phyloP scores from a whole-genome alignment of 805 yeast genomes.

The Kuraishia piskuri region DNA sequence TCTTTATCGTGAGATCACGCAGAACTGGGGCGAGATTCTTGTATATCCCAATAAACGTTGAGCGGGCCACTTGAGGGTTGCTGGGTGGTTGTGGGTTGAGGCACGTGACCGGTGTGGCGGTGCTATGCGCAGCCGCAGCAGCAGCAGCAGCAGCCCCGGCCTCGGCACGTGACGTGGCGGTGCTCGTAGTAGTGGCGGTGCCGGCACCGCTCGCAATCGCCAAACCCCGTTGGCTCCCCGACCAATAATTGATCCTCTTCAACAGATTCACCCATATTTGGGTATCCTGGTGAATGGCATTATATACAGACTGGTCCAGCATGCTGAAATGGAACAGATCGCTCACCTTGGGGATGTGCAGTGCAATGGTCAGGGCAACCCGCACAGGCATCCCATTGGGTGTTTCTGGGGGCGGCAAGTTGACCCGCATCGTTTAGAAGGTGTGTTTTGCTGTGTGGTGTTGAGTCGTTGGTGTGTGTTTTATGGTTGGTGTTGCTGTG shows the following conservation, averaged over 20 bases:
- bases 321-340: background rate
- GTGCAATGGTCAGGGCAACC: background rate
- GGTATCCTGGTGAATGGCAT: background rate
- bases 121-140: background rate
- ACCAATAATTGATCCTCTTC: background rate
- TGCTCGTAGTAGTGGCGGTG: background rate
- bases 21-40: constrained; percentile 20
- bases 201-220: background rate
- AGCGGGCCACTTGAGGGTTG: constrained; percentile 1
- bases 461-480: too few species aligned
- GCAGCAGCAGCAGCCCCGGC: background rate
- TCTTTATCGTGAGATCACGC: constrained; percentile 20
- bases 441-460: too few species aligned
- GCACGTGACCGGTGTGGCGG: constrained; percentile 1
- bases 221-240: background rate
- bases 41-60: constrained; percentile 17
- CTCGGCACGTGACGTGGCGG: background rate
- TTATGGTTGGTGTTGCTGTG: too few species aligned
- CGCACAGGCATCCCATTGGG: background rate
- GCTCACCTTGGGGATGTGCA: background rate
- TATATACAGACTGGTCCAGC: background rate
- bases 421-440: too few species aligned
- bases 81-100: background rate
- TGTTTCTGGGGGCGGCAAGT: background rate
- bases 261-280: background rate